A percentile compares a stretch with the other conserved stretches of the same genome.
Evolutionary conservation across 169 alveolate genomes (phyloP).

Genomic region (Eimeria maxima): DNA sequence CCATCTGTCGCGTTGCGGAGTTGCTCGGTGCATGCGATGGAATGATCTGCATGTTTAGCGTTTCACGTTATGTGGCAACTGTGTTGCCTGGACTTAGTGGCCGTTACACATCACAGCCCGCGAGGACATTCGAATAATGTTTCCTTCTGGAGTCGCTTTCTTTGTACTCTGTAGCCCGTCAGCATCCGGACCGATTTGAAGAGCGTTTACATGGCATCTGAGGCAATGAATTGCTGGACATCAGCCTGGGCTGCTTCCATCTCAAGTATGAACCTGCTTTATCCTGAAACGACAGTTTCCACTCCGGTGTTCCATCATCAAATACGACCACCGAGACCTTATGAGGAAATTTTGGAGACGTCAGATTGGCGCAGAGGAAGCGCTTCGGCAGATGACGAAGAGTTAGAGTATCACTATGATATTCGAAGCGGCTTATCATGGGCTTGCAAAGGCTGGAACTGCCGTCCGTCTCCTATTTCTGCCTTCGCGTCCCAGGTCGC

Average conservation of each 20-base stretch:
- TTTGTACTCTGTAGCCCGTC: slow-evolving; percentile 47
- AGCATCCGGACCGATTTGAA: slow-evolving; percentile 65
- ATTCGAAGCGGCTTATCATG: slow-evolving; percentile 12
- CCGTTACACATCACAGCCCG: background rate
- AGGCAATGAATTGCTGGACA: slow-evolving; percentile 61
- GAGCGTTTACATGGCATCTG: slow-evolving; percentile 42
- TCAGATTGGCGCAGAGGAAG: background rate
- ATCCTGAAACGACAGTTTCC: background rate
- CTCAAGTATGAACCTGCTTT: background rate
- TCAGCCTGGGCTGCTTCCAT: slow-evolving; percentile 78
- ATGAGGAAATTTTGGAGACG: background rate
- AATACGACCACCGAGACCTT: background rate
- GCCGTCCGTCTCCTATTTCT: slow-evolving; percentile 4
- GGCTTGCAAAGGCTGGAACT: slow-evolving; percentile 41
- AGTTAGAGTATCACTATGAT: slow-evolving; percentile 37
- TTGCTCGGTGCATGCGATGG: background rate
- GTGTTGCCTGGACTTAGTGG: background rate
- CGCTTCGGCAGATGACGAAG: background rate
- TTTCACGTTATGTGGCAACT: background rate
- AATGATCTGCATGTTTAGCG: background rate
- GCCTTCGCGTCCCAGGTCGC: slow-evolving; percentile 41
- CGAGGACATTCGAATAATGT: background rate
- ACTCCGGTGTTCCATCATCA: background rate
- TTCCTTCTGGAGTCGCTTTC: background rate
- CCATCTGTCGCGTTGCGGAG: background rate